A percentile compares a stretch with the other conserved stretches of the same genome.
Conservation (phyloP, 345 rosid species). For the Eucalyptus erythrocorys region DNA sequence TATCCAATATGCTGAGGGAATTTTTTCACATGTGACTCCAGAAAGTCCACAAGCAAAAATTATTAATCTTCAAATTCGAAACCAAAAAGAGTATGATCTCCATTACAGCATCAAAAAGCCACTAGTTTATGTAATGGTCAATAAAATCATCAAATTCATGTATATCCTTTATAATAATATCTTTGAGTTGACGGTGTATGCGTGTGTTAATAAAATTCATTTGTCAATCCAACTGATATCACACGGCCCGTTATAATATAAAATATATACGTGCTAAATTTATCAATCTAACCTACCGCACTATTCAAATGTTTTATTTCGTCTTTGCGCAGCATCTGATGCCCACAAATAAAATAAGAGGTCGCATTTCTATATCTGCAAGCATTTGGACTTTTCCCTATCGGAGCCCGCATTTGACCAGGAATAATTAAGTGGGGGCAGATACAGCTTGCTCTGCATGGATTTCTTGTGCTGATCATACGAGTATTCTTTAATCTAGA, state of each 20-base stretch:
- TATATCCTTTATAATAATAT: background rate
- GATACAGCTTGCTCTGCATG: background rate
- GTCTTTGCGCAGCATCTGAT: background rate
- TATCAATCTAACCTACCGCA: background rate
- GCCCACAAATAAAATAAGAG: background rate
- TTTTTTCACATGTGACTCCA: background rate
- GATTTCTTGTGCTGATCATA: background rate
- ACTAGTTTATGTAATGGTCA: background rate
- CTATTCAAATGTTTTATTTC: background rate
- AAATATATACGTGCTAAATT: background rate
- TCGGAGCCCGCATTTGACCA: conserved; percentile 1
- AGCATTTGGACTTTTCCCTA: background rate
- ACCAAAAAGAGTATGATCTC: background rate
- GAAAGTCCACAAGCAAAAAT: background rate
- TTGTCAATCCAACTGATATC: background rate
- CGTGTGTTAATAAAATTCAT: background rate
- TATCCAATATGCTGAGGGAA: background rate
- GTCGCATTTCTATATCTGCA: background rate
- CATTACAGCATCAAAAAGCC: background rate
- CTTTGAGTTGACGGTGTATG: background rate
- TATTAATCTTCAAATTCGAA: background rate
- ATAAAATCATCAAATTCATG: background rate
- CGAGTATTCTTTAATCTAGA: background rate
- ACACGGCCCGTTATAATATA: background rate
- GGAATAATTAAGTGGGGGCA: background rate